Percentiles rank a stretch among this genome's conserved stretches.
Conservation (phyloP, 495 filamentous ascomycete species). For the Amorphotheca resinae region DNA sequence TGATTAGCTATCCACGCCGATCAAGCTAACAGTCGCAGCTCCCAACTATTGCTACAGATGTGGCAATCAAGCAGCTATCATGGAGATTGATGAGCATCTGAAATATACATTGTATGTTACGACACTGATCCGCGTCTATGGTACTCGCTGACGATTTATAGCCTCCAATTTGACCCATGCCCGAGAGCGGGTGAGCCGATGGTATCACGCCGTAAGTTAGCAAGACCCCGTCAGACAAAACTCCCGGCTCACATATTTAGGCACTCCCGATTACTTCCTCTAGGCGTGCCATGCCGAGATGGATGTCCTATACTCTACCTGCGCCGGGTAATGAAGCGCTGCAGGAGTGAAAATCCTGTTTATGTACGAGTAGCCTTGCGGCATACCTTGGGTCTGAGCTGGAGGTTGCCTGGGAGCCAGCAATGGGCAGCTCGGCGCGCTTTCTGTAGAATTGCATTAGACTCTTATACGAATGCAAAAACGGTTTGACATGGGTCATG, state of each 20-base stretch:
- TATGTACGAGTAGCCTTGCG: conserved; percentile 10
- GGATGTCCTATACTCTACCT: not conserved
- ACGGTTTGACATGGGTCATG: conserved; percentile 6
- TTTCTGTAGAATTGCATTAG: conserved; percentile 4
- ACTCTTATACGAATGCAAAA: conserved; percentile 20
- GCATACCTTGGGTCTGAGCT: not conserved
- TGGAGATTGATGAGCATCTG: conserved; percentile 99
- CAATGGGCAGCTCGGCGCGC: not conserved
- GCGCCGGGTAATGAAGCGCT: conserved; percentile 5
- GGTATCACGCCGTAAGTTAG: conserved; percentile 73
- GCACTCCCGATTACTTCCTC: conserved; percentile 96
- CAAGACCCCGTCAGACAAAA: not conserved
- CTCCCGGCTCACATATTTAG: conserved; percentile 22
- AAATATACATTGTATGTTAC: conserved; percentile 98
- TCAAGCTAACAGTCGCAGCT: conserved; percentile 68
- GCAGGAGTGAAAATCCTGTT: conserved; percentile 14
- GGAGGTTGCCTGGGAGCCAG: not conserved
- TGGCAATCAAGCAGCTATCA: conserved; percentile 97
- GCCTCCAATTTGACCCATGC: conserved; percentile 98
- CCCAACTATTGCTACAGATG: conserved; percentile 99
- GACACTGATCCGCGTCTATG: not conserved
- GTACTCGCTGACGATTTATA: conserved; percentile 25
- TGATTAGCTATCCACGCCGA: too few relatives aligned
- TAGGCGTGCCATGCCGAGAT: conserved; percentile 31
- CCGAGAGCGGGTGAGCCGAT: conserved; percentile 94